These are phyloP conservation scores for Smallanthus sonchifolius DNA, from an alignment of 129 eudicot genomes.

Conservation along the genomic window DNA sequence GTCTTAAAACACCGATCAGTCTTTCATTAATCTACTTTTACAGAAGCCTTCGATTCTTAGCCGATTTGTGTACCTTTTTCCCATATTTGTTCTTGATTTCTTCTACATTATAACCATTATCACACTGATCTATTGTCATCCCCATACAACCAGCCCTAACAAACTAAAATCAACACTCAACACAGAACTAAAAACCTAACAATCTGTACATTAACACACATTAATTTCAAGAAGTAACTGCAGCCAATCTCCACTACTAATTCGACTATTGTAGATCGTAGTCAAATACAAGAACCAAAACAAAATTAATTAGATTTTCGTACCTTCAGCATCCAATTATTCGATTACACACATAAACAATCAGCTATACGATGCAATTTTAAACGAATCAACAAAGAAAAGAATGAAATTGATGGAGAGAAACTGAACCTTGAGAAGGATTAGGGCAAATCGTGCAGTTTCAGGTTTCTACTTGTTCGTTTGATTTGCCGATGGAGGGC, in stretches of 20 bases:
- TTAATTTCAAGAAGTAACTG: background rate
- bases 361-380: background rate
- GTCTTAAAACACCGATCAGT: too few species aligned
- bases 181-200: background rate
- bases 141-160: background rate
- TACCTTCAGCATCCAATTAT: background rate
- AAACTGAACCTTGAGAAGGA: constrained; percentile 14
- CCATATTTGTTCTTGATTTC: background rate
- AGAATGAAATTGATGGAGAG: background rate
- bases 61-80: background rate
- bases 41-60: background rate
- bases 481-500: background rate
- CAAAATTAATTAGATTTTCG: background rate
- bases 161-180: background rate
- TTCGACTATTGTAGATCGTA: background rate
- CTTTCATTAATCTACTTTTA: too few species aligned
- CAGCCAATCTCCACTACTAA: background rate
- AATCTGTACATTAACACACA: background rate
- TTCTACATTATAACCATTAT: background rate
- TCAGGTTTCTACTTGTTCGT: background rate
- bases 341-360: background rate
- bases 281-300: background rate
- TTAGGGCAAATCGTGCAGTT: background rate
- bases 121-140: background rate
- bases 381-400: background rate